Evolutionary conservation across 805 yeast genomes (phyloP).

Genomic region (Ogataea pilisensis): DNA sequence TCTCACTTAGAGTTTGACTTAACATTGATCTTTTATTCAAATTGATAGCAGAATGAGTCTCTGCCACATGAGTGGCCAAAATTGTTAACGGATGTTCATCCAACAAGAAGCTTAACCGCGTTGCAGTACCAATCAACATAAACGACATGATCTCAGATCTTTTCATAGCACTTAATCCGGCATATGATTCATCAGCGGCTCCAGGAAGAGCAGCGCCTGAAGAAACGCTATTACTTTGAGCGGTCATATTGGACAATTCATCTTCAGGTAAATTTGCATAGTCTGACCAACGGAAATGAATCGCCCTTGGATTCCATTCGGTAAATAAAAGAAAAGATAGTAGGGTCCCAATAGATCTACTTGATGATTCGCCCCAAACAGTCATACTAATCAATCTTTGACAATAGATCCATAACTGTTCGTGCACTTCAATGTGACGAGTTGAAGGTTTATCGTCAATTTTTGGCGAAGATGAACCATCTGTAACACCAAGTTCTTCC

Average conservation of each 20-base stretch:
- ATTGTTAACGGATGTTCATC: slow-evolving; percentile 69
- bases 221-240: not conserved
- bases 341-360: slow-evolving; percentile 82
- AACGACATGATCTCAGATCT: slow-evolving; percentile 88
- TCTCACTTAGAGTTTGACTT: slow-evolving; percentile 65
- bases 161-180: slow-evolving; percentile 81
- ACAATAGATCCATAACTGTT: slow-evolving; percentile 77
- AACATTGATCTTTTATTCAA: slow-evolving; percentile 76
- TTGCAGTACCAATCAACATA: slow-evolving; percentile 88
- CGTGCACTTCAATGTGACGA: slow-evolving; percentile 62
- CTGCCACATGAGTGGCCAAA: slow-evolving; percentile 81
- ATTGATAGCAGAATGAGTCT: slow-evolving; percentile 77
- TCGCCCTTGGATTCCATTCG: slow-evolving; percentile 95
- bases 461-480: no score
- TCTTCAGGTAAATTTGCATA: slow-evolving; percentile 66
- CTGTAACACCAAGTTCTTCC: no score
- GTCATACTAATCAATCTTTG: slow-evolving; percentile 79
- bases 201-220: not conserved
- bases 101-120: slow-evolving; percentile 78
- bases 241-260: slow-evolving; percentile 17
- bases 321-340: slow-evolving; percentile 80
- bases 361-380: slow-evolving; percentile 91
- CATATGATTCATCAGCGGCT: slow-evolving; percentile 43
- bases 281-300: slow-evolving; percentile 84
- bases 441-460: slow-evolving; percentile 4